These are phyloP conservation scores for Penicillium roqueforti DNA, from an alignment of 495 filamentous ascomycete genomes.

Conservation along the genomic window DNA sequence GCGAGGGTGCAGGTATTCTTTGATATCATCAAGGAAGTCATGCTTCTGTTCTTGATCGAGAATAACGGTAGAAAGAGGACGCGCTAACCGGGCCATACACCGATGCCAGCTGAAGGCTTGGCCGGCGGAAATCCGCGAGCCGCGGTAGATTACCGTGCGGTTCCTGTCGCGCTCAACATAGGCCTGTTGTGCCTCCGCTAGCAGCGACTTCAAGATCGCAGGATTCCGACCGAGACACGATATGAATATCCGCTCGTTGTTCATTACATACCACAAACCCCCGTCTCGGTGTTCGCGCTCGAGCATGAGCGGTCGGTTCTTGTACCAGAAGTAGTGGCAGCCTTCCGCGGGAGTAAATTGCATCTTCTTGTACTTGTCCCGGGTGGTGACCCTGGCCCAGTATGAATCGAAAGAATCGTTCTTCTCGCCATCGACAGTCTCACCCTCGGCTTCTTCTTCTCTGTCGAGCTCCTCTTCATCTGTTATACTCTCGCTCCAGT, in stretches of 20 bases:
- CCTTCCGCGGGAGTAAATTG: constrained; percentile 63
- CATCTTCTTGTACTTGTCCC: constrained; percentile 55
- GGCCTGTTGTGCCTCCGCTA: constrained; percentile 56
- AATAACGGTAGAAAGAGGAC: constrained; percentile 80
- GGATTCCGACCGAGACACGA: constrained; percentile 65
- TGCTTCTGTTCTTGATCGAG: constrained; percentile 72
- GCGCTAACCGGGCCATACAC: constrained; percentile 63
- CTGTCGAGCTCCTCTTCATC: constrained; percentile 33
- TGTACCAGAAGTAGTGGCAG: constrained; percentile 63
- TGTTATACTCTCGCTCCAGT: constrained; percentile 42
- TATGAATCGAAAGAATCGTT: constrained; percentile 38
- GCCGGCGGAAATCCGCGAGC: constrained; percentile 25
- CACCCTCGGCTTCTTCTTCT: constrained; percentile 13
- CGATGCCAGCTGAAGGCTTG: constrained; percentile 54
- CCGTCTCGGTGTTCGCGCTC: constrained; percentile 38
- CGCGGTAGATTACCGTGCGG: constrained; percentile 64
- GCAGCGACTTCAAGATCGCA: constrained; percentile 58
- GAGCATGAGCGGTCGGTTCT: constrained; percentile 53
- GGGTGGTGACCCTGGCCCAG: constrained; percentile 42
- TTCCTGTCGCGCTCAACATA: constrained; percentile 58
- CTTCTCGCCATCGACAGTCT: not conserved
- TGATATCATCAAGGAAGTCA: constrained; percentile 71
- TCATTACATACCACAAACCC: constrained; percentile 26
- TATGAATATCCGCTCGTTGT: constrained; percentile 58
- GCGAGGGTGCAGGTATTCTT: constrained; percentile 76